Evolutionary conservation across 2,329 filamentous ascomycete species (phyloP).

Genomic region (Lasiodiplodia theobromae): DNA sequence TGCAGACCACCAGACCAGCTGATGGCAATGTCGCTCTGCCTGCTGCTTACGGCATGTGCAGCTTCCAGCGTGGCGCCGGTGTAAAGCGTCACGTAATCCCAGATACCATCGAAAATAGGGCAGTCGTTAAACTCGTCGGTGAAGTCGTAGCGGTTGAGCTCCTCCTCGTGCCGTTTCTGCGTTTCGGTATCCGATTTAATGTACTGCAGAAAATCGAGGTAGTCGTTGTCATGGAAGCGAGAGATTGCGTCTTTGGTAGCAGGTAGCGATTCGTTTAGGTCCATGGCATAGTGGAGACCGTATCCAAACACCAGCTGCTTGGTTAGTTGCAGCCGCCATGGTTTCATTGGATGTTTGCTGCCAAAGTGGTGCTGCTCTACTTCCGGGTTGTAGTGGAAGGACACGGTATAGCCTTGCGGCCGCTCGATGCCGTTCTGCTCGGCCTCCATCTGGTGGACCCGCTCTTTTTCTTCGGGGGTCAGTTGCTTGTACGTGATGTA

Average conservation of each 20-base stretch:
- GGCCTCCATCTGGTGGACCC: conserved; percentile 61
- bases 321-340: conserved; percentile 93
- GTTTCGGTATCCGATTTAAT: conserved; percentile 48
- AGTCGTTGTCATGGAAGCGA: conserved; percentile 86
- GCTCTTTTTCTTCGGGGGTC: conserved; percentile 27
- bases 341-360: conserved; percentile 97
- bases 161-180: conserved; percentile 45
- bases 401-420: conserved; percentile 88
- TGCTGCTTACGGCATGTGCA: conserved; percentile 83
- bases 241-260: conserved; percentile 89
- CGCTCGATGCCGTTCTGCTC: conserved; percentile 73
- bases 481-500: conserved; percentile 24
- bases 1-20: conserved; percentile 98
- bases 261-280: conserved; percentile 83
- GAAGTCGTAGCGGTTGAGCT: conserved; percentile 75
- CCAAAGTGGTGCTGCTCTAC: conserved; percentile 98
- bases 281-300: conserved; percentile 96
- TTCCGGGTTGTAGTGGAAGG: conserved; percentile 92
- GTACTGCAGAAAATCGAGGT: conserved; percentile 80
- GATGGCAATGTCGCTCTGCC: conserved; percentile 92
- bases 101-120: conserved; percentile 94
- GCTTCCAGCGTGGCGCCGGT: conserved; percentile 90
- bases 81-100: conserved; percentile 93
- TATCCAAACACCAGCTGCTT: conserved; percentile 95
- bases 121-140: conserved; percentile 78